Conservation (phyloP, 768 basidiomycete genomes). For the Tylopilus sp. region DNA sequence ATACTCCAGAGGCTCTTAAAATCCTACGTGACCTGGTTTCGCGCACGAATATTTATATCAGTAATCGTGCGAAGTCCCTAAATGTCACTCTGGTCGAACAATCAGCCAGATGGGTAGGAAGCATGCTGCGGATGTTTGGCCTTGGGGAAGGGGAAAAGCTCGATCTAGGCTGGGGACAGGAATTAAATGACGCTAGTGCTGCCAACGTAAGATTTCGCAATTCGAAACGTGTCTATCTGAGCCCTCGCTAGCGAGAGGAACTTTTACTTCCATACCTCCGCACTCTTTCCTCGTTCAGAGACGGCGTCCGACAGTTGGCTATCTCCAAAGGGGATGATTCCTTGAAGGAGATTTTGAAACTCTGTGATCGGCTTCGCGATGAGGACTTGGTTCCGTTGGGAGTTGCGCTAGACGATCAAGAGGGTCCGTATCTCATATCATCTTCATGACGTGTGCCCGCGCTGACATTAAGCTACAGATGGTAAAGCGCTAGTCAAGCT, state of each 20-base stretch:
- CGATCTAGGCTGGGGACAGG: conserved; percentile 87
- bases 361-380: conserved; percentile 90
- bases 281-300: conserved; percentile 84
- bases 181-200: conserved; percentile 35
- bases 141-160: conserved; percentile 64
- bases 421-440: conserved; percentile 55
- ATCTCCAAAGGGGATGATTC: conserved; percentile 65
- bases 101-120: conserved; percentile 63
- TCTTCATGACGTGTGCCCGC: not conserved
- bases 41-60: conserved; percentile 85
- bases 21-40: conserved; percentile 79
- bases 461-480: conserved; percentile 44
- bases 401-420: conserved; percentile 94
- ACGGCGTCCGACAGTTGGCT: conserved; percentile 79
- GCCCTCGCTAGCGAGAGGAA: conserved; percentile 64
- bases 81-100: conserved; percentile 65
- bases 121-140: conserved; percentile 77
- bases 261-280: conserved; percentile 86
- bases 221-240: not conserved
- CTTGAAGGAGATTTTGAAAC: conserved; percentile 74
- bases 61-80: conserved; percentile 50
- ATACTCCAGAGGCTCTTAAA: conserved; percentile 82
- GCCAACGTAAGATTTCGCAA: conserved; percentile 42
- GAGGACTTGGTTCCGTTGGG: conserved; percentile 89
- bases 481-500: conserved; percentile 95